Conservation (phyloP, 2,329 filamentous ascomycete species). For the Cladosporium sp. region DNA sequence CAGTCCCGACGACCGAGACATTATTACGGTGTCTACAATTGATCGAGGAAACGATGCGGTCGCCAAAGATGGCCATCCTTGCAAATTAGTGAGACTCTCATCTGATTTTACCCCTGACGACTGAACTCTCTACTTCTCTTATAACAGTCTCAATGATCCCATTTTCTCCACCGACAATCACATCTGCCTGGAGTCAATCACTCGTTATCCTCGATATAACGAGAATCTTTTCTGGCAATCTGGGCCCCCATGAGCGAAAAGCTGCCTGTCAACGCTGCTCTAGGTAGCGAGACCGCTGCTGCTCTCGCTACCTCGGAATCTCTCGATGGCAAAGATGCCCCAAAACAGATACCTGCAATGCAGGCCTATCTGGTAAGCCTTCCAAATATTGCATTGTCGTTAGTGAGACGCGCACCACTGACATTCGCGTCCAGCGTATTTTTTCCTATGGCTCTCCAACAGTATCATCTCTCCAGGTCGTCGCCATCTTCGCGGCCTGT, state of each 20-base stretch:
- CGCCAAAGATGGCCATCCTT: too few species aligned
- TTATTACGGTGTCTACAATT: not conserved
- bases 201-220: not conserved
- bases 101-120: not conserved
- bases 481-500: not conserved
- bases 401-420: not conserved
- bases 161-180: not conserved
- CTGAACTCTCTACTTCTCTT: not conserved
- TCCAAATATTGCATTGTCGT: not conserved
- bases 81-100: too few species aligned
- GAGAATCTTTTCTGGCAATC: too few species aligned
- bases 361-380: not conserved
- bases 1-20: not conserved
- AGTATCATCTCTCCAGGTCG: not conserved
- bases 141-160: not conserved
- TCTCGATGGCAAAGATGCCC: not conserved
- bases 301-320: not conserved
- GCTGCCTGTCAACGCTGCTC: not conserved
- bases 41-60: too few species aligned
- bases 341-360: not conserved
- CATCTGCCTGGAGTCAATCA: not conserved
- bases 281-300: not conserved
- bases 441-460: not conserved
- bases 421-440: not conserved
- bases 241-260: not conserved